Base-by-base conservation (phyloP, 73 alveolate species). In the Paramecium biaurelia region DNA sequence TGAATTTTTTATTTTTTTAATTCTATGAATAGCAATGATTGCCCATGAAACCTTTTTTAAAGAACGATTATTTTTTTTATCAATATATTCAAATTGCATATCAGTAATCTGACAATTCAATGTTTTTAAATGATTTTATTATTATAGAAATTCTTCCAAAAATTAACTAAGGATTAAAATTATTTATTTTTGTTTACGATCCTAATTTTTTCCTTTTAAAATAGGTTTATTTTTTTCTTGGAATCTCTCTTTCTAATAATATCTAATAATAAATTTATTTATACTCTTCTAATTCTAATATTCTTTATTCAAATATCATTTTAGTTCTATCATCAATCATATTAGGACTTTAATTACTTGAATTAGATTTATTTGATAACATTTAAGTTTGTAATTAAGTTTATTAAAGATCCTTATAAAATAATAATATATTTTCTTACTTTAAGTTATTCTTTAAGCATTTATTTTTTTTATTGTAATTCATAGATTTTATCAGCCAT, bases 221-320 rank as follows among this genome's bases (percentile, higher is more conserved):
- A 14, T 0, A 34, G 87, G 14, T 34, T n/a, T 34, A 24, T 21
- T 21, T 74, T 41, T 74, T 5, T 74, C 34, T 41, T 74, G 9
- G 0, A 26, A 21, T 30, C 45, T 42, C 21, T 41, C 45, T 23
- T 79, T 43, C 18, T 72, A 12, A 72, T 72, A 38, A 72, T 10
- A 35, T 15, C 58, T 72, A 15, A 15, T 37, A n/a, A 15, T 14
- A 20, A 35, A 28, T 5, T 11, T 0, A 43, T 15, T 43, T 23
- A 47, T 43, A 79, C 74, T 79, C 34, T 45, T 79, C 76, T 47
- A 79, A 79, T 42, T 79, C 90, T 47, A 79, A 47, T 10, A 79
- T 79, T 43, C 90, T 79, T 79, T 79, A 79, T 79, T 79, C 90
- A 79, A 79, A 79, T 4, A 79, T 8, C 15, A 30, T 14, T 24